These are phyloP conservation scores for Cucurbita argyrosperma DNA, from an alignment of 306 rosid species.

Conservation along the genomic window DNA sequence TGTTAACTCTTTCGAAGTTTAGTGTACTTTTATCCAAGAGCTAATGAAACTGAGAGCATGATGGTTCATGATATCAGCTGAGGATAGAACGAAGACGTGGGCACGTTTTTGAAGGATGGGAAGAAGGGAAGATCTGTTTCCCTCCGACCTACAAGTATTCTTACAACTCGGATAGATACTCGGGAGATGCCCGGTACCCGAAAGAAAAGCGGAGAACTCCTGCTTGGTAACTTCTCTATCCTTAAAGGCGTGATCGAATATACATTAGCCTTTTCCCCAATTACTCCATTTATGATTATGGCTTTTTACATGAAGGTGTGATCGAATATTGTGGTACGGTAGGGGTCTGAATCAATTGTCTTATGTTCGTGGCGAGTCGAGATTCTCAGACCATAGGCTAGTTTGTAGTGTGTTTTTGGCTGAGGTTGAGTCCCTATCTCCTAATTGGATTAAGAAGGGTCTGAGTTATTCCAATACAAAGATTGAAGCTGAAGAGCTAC, in stretches of 20 bases:
- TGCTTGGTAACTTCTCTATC: slow-evolving; percentile 10
- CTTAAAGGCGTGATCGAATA: neutral
- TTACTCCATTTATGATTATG: neutral
- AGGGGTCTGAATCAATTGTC: slow-evolving; percentile 73
- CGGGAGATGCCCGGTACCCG: neutral
- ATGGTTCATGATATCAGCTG: slow-evolving; percentile 5
- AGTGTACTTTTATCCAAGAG: neutral
- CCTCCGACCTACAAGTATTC: slow-evolving; percentile 13
- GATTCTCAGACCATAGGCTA: slow-evolving; percentile 94
- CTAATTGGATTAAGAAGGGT: slow-evolving; percentile 51
- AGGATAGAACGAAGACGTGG: slow-evolving; percentile 1
- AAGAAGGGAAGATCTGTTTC: slow-evolving; percentile 10
- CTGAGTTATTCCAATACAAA: slow-evolving; percentile 64
- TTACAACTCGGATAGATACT: slow-evolving; percentile 6
- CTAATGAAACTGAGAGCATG: neutral
- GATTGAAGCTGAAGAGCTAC: slow-evolving; percentile 77
- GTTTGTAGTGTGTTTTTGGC: slow-evolving; percentile 69
- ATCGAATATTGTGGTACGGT: slow-evolving; percentile 87
- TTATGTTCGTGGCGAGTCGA: slow-evolving; percentile 89
- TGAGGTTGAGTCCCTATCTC: slow-evolving; percentile 62
- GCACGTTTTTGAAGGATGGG: slow-evolving; percentile 9
- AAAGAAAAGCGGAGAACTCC: slow-evolving; percentile 13
- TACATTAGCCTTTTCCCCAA: neutral
- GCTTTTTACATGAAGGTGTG: slow-evolving; percentile 53
- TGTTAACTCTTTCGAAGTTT: neutral